phyloP scores from a whole-genome alignment of 768 basidiomycete species.

The Suillus spraguei region DNA sequence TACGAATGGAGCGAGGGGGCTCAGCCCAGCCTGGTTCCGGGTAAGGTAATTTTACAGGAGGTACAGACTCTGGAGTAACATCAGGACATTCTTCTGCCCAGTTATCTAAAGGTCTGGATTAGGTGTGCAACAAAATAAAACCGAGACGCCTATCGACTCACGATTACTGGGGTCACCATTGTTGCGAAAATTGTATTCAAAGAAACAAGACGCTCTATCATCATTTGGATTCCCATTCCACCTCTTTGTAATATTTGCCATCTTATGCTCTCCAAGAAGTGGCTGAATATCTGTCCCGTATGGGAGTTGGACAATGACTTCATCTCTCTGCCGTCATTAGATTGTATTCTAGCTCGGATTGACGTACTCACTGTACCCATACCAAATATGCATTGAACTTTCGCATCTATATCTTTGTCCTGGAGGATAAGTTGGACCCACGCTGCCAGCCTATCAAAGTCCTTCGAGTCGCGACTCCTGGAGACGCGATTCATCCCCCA shows the following conservation, averaged over 20 bases:
- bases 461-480: constrained; percentile 14
- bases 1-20: constrained; percentile 21
- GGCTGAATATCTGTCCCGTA: constrained; percentile 27
- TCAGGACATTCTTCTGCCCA: constrained; percentile 29
- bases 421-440: constrained; percentile 29
- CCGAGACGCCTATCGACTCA: constrained; percentile 16
- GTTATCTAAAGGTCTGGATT: constrained; percentile 21
- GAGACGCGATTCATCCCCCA: constrained; percentile 23
- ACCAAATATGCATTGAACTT: constrained; percentile 26
- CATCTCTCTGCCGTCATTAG: constrained; percentile 24
- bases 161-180: constrained; percentile 34
- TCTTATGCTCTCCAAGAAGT: constrained; percentile 31
- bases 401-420: constrained; percentile 15
- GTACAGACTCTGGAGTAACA: constrained; percentile 15
- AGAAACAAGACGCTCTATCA: constrained; percentile 22
- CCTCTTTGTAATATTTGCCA: constrained; percentile 18
- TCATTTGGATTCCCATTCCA: constrained; percentile 20
- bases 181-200: constrained; percentile 33
- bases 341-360: neutral
- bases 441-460: constrained; percentile 26
- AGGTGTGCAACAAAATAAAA: neutral
- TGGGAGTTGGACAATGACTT: constrained; percentile 32
- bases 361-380: constrained; percentile 34
- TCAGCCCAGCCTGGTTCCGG: constrained; percentile 27
- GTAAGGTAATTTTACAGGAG: constrained; percentile 30